phyloP scores from a whole-genome alignment of 1,284 basidiomycete species.

The Coniferiporia sulphurascens region DNA sequence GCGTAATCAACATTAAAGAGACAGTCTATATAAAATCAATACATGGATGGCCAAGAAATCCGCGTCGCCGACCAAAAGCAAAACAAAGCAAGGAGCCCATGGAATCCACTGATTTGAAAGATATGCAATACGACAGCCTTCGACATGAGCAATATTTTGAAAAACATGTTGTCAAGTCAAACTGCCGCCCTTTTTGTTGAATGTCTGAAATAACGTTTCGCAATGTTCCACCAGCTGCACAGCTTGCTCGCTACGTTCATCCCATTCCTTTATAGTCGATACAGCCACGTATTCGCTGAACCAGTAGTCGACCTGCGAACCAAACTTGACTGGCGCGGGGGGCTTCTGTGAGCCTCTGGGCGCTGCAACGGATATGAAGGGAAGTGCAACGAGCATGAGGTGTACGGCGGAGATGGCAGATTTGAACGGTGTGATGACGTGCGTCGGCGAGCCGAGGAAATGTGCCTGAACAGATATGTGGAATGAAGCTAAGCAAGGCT shows the following conservation, averaged over 20 bases:
- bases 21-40: neutral
- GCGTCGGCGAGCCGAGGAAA: slow-evolving; percentile 56
- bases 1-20: neutral
- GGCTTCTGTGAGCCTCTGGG: slow-evolving; percentile 12
- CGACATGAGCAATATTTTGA: too few relatives aligned
- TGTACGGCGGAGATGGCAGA: slow-evolving; percentile 64
- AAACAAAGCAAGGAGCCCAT: too few relatives aligned
- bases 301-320: slow-evolving; percentile 50
- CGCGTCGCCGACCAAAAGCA: neutral
- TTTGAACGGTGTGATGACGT: slow-evolving; percentile 54
- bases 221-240: slow-evolving; percentile 46
- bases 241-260: slow-evolving; percentile 37
- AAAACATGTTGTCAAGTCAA: neutral
- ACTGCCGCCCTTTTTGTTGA: slow-evolving; percentile 17
- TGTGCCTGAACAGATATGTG: slow-evolving; percentile 46
- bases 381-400: slow-evolving; percentile 49
- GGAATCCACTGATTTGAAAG: too few relatives aligned
- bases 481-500: neutral
- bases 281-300: slow-evolving; percentile 50
- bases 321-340: slow-evolving; percentile 40
- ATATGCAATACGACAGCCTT: too few relatives aligned
- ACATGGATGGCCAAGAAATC: neutral
- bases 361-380: slow-evolving; percentile 35
- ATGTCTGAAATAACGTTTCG: slow-evolving; percentile 43
- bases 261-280: slow-evolving; percentile 46